Evolutionary conservation across 768 basidiomycete species (phyloP).

Genomic region (Gelatoporia subvermispora): DNA sequence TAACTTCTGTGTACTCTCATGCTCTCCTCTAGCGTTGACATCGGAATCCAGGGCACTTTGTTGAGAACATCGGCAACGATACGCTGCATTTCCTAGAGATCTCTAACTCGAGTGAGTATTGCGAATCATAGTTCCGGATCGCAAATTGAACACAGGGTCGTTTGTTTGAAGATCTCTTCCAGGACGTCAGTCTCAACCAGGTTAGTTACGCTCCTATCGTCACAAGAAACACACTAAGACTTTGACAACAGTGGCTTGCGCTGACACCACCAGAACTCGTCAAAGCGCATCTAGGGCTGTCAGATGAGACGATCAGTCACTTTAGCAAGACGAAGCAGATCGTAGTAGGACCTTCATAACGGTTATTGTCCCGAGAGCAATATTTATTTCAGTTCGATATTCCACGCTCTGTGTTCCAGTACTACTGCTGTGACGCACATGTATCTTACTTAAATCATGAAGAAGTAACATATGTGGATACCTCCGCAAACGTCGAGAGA

Average conservation of each 20-base stretch:
- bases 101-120: slow-evolving; percentile 24
- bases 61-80: slow-evolving; percentile 34
- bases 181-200: slow-evolving; percentile 39
- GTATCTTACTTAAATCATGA: too few species aligned
- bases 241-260: slow-evolving; percentile 46
- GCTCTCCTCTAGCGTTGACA: neutral
- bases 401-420: too few species aligned
- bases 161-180: slow-evolving; percentile 10
- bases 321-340: slow-evolving; percentile 47
- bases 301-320: slow-evolving; percentile 43
- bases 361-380: neutral
- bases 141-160: neutral
- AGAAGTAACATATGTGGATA: too few species aligned
- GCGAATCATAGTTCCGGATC: neutral
- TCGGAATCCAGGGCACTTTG: slow-evolving; percentile 26
- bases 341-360: slow-evolving; percentile 33
- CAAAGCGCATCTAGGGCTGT: slow-evolving; percentile 52
- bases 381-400: too few species aligned
- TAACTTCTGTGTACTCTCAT: slow-evolving; percentile 14
- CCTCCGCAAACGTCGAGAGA: too few species aligned
- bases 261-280: slow-evolving; percentile 54
- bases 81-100: slow-evolving; percentile 34
- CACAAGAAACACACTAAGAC: neutral
- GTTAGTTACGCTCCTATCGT: slow-evolving; percentile 18
- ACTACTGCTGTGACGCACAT: too few species aligned